Evolutionary conservation across 441 rosid genomes (phyloP), one percentile per base, ranked within the genome.

Genomic region (Erodium moschatum): DNA sequence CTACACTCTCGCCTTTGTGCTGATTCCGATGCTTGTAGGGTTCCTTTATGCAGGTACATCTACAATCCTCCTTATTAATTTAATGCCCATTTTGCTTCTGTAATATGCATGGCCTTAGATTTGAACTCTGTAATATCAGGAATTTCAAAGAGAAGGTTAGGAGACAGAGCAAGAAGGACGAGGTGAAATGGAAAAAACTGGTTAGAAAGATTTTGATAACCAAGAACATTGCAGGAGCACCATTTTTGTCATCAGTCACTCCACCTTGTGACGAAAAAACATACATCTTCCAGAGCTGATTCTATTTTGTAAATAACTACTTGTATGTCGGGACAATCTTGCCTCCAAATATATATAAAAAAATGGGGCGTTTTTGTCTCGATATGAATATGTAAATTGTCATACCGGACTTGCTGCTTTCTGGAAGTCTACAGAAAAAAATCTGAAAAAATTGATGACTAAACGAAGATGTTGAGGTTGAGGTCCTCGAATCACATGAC

Each of bases 101-200:
- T 33, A 33, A 33, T 1, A 33, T 33, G 38, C 38, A 33, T 33
- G 38, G 38, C 38, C 38, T 33, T 33, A 33, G 27, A 24, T 24
- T 24, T 33, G 38, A 5, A 33, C 1, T 33, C 38, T 33, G 38
- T 33, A 33, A 33, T 33, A 70, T 31, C 82, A 77, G 94, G 82
- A 85, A 78, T 70, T 87, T 92, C 74, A 89, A 83, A 82, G 86
- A 72, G 76, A 90, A 82, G 85, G 76, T 76, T 15, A 81, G 64
- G 81, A 87, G 71, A 65, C 96, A 86, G 68, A 85, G 77, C 87
- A 89, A 90, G 83, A 89, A 90, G 81, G 96, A 89, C 70, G 92
- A 85, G 78, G 72, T 77, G 0, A 90, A 69, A 75, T 92, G 97
- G 98, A 73, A 80, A 80, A 85, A 84, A 13, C 84, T 92, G 24